Evolutionary conservation across 2,329 filamentous ascomycete genomes (phyloP).

Genomic region (Phyllosticta ampelicida): DNA sequence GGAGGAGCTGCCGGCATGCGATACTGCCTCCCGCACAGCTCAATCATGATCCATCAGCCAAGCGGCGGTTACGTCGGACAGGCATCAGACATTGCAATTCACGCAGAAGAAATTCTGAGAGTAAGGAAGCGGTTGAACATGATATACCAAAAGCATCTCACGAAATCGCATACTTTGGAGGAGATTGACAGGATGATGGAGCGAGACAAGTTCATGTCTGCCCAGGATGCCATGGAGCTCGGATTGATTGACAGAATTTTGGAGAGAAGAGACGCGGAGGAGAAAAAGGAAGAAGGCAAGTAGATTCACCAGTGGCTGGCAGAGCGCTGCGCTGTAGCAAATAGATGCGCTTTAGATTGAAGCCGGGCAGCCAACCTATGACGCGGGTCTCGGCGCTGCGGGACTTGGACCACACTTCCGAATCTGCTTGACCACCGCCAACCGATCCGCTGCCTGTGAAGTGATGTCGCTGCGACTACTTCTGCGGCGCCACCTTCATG

Average conservation of each 20-base stretch:
- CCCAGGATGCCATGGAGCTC: constrained; percentile 76
- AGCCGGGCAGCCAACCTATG: neutral
- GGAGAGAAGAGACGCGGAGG: constrained; percentile 44
- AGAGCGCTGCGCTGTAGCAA: neutral
- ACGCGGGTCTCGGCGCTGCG: neutral
- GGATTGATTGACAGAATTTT: constrained; percentile 90
- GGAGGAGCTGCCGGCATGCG: constrained; percentile 78
- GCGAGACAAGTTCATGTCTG: constrained; percentile 86
- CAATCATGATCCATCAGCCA: constrained; percentile 96
- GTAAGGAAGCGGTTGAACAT: constrained; percentile 76
- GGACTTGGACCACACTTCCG: neutral
- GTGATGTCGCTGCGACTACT: constrained; percentile 1
- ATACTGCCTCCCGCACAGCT: constrained; percentile 82
- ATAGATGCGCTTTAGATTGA: too few relatives aligned
- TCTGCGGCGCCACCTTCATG: neutral
- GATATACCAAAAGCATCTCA: constrained; percentile 82
- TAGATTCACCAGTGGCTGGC: neutral
- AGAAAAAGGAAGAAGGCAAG: constrained; percentile 15
- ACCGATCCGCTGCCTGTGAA: neutral
- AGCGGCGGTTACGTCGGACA: constrained; percentile 61
- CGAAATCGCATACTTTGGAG: constrained; percentile 61
- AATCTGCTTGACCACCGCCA: neutral
- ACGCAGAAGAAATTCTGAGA: constrained; percentile 90
- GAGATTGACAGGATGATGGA: constrained; percentile 96
- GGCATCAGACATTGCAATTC: constrained; percentile 80